Conservation (phyloP, 2,329 filamentous ascomycete species). For the Conoideocrella luteorostrata region DNA sequence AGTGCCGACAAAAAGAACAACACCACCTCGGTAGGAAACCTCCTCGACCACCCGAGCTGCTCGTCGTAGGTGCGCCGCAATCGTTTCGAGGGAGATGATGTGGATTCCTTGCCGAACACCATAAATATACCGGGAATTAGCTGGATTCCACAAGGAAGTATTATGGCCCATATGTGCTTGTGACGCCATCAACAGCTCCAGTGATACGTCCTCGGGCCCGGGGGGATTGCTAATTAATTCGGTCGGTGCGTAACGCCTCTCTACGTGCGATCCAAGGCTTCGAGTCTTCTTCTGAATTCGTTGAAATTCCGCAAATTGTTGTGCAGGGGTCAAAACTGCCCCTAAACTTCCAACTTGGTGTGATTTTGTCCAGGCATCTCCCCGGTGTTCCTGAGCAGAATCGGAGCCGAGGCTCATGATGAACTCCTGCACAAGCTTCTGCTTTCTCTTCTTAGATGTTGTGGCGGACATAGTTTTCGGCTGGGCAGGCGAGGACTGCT, state of each 20-base stretch:
- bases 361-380: slow-evolving; percentile 25
- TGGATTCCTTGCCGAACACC: slow-evolving; percentile 83
- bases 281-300: slow-evolving; percentile 36
- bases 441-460: slow-evolving; percentile 27
- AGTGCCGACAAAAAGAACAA: slow-evolving; percentile 88
- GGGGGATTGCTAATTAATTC: slow-evolving; percentile 68
- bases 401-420: slow-evolving; percentile 29
- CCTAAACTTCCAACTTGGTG: slow-evolving; percentile 26
- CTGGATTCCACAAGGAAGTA: slow-evolving; percentile 88
- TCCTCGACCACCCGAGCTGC: slow-evolving; percentile 89
- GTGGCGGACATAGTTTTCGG: slow-evolving; percentile 14
- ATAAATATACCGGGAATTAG: slow-evolving; percentile 89
- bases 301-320: slow-evolving; percentile 33
- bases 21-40: slow-evolving; percentile 72
- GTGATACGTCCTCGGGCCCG: slow-evolving; percentile 69
- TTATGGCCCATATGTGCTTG: slow-evolving; percentile 88
- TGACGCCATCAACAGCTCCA: slow-evolving; percentile 83
- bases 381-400: slow-evolving; percentile 27
- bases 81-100: slow-evolving; percentile 87
- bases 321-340: slow-evolving; percentile 28
- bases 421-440: slow-evolving; percentile 24
- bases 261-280: slow-evolving; percentile 41
- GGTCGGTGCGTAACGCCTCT: slow-evolving; percentile 57
- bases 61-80: slow-evolving; percentile 81
- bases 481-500: slow-evolving; percentile 14